Percentiles rank a stretch among this genome's conserved stretches.
These are phyloP conservation scores for Ceriops tagal DNA, from an alignment of 345 rosid genomes.

Conservation along the genomic window DNA sequence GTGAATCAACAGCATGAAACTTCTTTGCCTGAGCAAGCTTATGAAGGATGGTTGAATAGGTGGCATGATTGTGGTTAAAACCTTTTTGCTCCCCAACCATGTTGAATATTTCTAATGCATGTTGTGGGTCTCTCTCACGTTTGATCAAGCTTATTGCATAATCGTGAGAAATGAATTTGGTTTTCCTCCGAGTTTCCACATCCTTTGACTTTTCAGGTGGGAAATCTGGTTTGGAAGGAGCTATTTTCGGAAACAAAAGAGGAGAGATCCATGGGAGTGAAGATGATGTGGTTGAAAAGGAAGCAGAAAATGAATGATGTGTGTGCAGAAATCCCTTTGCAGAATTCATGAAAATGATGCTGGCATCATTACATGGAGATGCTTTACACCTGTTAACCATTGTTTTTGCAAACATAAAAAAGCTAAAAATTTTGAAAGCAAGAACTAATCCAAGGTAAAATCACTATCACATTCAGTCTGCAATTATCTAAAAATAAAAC, in stretches of 20 bases:
- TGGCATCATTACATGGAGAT: conserved; percentile 1
- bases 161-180: conserved; percentile 60
- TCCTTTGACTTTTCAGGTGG: conserved; percentile 30
- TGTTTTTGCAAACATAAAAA: too few species aligned
- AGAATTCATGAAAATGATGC: conserved; percentile 9
- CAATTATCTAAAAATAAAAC: too few species aligned
- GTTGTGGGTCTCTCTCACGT: conserved; percentile 65
- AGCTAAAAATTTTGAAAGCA: too few species aligned
- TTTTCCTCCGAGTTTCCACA: conserved; percentile 29
- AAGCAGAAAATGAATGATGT: conserved; percentile 10
- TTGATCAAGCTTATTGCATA: conserved; percentile 62
- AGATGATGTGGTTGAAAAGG: conserved; percentile 27
- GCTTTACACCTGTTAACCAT: background rate
- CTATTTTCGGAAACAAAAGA: conserved; percentile 24
- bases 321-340: background rate
- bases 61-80: conserved; percentile 76
- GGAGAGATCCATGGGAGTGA: conserved; percentile 68
- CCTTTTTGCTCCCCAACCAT: conserved; percentile 62
- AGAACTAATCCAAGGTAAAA: too few species aligned
- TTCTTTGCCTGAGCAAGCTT: conserved; percentile 68
- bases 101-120: conserved; percentile 69
- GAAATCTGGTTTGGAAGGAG: conserved; percentile 26
- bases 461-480: too few species aligned
- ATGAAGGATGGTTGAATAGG: conserved; percentile 61
- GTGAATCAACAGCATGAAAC: conserved; percentile 67